These are phyloP conservation scores for Pyrenophora seminiperda DNA, from an alignment of 2,329 filamentous ascomycete species.

Conservation along the genomic window DNA sequence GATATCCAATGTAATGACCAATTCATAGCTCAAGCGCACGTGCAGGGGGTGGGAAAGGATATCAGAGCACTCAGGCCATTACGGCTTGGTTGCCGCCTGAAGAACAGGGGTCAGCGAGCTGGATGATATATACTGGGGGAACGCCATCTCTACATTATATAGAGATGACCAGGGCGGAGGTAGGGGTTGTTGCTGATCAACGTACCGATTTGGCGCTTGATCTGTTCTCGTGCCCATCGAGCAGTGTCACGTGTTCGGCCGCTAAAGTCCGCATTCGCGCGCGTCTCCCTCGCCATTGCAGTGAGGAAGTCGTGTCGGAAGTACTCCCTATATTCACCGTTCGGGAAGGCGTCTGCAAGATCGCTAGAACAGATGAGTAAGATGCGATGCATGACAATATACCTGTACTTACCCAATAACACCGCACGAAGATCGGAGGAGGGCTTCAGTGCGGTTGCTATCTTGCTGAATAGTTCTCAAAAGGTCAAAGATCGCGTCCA, in stretches of 20 bases:
- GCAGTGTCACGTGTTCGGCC: slow-evolving; percentile 89
- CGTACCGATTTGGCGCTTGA: slow-evolving; percentile 79
- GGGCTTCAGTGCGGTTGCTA: slow-evolving; percentile 83
- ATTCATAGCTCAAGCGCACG: slow-evolving; percentile 18
- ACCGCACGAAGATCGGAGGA: slow-evolving; percentile 95
- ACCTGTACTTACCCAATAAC: slow-evolving; percentile 81
- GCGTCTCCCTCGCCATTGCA: slow-evolving; percentile 87
- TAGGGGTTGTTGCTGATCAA: slow-evolving; percentile 20
- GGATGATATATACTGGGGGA: slow-evolving; percentile 21
- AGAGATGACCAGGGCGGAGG: slow-evolving; percentile 10
- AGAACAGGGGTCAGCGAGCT: slow-evolving; percentile 27
- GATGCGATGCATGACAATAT: slow-evolving; percentile 9
- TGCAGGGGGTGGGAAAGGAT: slow-evolving; percentile 16
- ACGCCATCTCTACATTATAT: not conserved
- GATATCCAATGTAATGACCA: slow-evolving; percentile 23
- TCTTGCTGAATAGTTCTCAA: slow-evolving; percentile 81
- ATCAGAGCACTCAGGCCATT: slow-evolving; percentile 40
- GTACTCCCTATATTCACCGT: slow-evolving; percentile 79
- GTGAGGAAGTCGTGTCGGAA: slow-evolving; percentile 94
- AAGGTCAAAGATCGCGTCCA: slow-evolving; percentile 85
- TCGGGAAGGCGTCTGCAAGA: slow-evolving; percentile 89
- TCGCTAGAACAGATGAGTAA: slow-evolving; percentile 67
- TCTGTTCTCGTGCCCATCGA: slow-evolving; percentile 95
- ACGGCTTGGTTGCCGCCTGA: slow-evolving; percentile 44
- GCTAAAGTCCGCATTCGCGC: slow-evolving; percentile 84